Conservation (phyloP, 2,329 filamentous ascomycete species). For the Calonectria hongkongensis region DNA sequence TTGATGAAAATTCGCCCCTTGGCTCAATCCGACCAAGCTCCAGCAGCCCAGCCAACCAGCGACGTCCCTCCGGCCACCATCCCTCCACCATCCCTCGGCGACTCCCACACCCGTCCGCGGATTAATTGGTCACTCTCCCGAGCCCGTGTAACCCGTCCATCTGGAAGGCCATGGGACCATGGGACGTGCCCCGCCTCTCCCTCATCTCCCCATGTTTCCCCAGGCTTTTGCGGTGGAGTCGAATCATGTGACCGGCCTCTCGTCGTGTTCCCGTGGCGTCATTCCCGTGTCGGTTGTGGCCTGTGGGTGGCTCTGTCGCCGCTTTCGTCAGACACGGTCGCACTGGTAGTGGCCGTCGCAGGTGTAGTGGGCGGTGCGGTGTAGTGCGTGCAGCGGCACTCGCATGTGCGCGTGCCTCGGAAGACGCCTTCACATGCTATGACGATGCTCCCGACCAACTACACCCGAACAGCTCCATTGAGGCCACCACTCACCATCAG, state of each 20-base stretch:
- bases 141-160: conserved; percentile 21
- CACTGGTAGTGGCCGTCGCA: conserved; percentile 39
- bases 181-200: conserved; percentile 14
- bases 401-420: conserved; percentile 56
- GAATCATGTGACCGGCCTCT: conserved; percentile 52
- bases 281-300: conserved; percentile 47
- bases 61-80: background rate
- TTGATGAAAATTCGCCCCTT: conserved; percentile 14
- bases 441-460: conserved; percentile 37
- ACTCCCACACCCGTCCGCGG: conserved; percentile 19
- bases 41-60: conserved; percentile 27
- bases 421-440: conserved; percentile 56
- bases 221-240: conserved; percentile 48
- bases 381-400: conserved; percentile 32
- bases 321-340: conserved; percentile 51
- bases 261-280: conserved; percentile 48
- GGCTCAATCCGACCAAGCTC: conserved; percentile 16
- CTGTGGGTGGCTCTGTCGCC: conserved; percentile 39
- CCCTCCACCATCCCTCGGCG: conserved; percentile 17
- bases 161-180: conserved; percentile 31
- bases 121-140: conserved; percentile 20
- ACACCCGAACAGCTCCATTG: conserved; percentile 31
- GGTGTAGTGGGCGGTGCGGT: conserved; percentile 18
- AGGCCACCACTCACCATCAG: conserved; percentile 35
- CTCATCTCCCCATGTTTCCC: conserved; percentile 50